Conservation (phyloP, 108 stramenopile species). For the Cylindrotheca fusiformis region DNA sequence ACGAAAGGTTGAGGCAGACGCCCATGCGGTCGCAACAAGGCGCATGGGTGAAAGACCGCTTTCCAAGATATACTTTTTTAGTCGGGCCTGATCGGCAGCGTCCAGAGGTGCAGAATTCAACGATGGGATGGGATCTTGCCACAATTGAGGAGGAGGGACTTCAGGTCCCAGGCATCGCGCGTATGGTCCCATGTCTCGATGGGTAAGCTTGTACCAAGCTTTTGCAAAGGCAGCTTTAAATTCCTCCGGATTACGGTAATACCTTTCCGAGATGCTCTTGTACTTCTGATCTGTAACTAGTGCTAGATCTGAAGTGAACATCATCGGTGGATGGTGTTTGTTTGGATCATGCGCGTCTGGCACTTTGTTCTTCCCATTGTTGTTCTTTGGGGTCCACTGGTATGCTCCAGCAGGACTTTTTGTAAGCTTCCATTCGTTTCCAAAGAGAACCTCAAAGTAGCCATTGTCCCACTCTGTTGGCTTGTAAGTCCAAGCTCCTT, state of each 20-base stretch:
- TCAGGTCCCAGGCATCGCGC: constrained; percentile 57
- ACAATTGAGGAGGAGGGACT: constrained; percentile 55
- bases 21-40: constrained; percentile 69
- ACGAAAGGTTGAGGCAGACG: constrained; percentile 68
- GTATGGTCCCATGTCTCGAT: constrained; percentile 74
- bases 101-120: constrained; percentile 16
- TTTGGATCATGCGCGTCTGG: constrained; percentile 62
- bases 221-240: constrained; percentile 60
- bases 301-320: constrained; percentile 73
- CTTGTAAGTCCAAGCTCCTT: constrained; percentile 74
- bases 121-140: constrained; percentile 71
- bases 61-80: constrained; percentile 45
- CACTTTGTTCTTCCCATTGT: constrained; percentile 38
- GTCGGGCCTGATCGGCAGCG: constrained; percentile 28
- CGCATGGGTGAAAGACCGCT: constrained; percentile 45
- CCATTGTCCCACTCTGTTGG: constrained; percentile 75
- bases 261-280: constrained; percentile 48
- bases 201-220: constrained; percentile 78
- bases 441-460: constrained; percentile 62
- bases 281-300: constrained; percentile 64
- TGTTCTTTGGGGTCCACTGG: constrained; percentile 60
- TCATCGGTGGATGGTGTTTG: constrained; percentile 56
- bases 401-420: constrained; percentile 73
- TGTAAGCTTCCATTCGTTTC: constrained; percentile 66
- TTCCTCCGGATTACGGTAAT: constrained; percentile 47